Conservation (phyloP, 371 early-diverging fungal genomes). For the Mortierella sp. region DNA sequence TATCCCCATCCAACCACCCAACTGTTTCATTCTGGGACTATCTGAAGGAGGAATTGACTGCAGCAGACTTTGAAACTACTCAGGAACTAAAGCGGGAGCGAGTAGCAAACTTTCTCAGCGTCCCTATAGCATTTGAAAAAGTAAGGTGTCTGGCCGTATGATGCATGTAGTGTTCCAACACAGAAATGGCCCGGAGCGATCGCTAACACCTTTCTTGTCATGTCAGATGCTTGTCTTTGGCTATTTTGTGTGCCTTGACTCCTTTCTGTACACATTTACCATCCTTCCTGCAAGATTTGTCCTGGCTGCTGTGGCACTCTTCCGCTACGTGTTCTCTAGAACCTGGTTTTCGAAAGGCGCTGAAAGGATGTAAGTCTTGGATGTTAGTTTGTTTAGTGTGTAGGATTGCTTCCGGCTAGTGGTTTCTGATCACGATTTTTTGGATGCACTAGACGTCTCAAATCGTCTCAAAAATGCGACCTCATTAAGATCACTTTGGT, state of each 20-base stretch:
- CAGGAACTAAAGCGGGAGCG: constrained; percentile 87
- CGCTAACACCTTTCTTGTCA: background rate
- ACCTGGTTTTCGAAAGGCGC: constrained; percentile 36
- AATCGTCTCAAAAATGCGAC: constrained; percentile 86
- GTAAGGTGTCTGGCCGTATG: constrained; percentile 58
- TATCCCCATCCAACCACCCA: constrained; percentile 26
- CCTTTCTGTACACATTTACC: constrained; percentile 93
- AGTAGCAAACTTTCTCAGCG: constrained; percentile 82
- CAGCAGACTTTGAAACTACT: constrained; percentile 76
- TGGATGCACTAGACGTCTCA: constrained; percentile 56
- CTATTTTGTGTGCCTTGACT: constrained; percentile 90
- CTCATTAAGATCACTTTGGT: constrained; percentile 85
- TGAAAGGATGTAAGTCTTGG: constrained; percentile 19
- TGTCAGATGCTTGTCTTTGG: constrained; percentile 82
- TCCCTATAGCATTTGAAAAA: constrained; percentile 87
- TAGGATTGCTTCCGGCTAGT: no score
- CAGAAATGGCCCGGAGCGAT: background rate
- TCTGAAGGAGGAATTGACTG: constrained; percentile 74
- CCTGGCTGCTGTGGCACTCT: constrained; percentile 68
- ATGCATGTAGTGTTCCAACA: no score
- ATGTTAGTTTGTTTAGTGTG: no score
- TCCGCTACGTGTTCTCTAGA: constrained; percentile 53
- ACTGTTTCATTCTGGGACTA: constrained; percentile 63
- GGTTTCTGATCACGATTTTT: no score
- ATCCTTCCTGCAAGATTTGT: constrained; percentile 90